Conservation (phyloP, 31 red algal genomes). For the Porphyra umbilicalis region DNA sequence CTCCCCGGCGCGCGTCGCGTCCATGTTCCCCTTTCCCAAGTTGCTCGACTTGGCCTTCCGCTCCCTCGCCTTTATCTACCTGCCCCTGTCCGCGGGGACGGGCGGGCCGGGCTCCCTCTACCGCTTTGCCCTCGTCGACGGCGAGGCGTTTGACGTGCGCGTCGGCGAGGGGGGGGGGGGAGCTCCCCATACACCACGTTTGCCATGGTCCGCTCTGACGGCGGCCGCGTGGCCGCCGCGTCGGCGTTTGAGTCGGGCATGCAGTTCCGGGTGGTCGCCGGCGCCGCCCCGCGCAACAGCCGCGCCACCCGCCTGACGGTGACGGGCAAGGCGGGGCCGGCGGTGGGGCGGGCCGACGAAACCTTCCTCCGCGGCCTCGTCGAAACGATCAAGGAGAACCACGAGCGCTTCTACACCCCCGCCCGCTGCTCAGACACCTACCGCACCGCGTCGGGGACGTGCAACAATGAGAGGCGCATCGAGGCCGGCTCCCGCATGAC, state of each 20-base stretch:
- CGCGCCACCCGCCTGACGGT: not conserved
- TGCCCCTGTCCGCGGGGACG: not conserved
- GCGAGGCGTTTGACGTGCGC: not conserved
- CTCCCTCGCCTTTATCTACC: not conserved
- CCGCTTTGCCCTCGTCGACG: not conserved
- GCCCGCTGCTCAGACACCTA: not conserved
- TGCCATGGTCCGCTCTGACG: not conserved
- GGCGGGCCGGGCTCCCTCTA: not conserved
- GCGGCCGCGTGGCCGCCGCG: not conserved
- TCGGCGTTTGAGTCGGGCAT: not conserved
- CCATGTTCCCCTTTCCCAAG: not conserved
- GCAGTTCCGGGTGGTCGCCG: not conserved
- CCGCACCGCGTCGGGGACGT: not conserved
- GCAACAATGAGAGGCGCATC: not conserved
- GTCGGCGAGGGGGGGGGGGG: not conserved
- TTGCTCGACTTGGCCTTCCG: not conserved
- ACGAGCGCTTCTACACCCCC: not conserved
- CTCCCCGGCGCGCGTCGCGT: not conserved
- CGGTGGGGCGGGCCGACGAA: not conserved
- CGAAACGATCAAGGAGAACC: not conserved
- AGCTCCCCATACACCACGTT: not conserved
- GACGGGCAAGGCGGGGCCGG: not conserved
- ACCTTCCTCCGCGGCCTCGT: not conserved
- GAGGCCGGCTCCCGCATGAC: not conserved
- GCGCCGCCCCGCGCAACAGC: not conserved